Percentiles rank a stretch among this genome's conserved stretches.
phyloP scores from a whole-genome alignment of 805 yeast species.

The Kuraishia borneana region DNA sequence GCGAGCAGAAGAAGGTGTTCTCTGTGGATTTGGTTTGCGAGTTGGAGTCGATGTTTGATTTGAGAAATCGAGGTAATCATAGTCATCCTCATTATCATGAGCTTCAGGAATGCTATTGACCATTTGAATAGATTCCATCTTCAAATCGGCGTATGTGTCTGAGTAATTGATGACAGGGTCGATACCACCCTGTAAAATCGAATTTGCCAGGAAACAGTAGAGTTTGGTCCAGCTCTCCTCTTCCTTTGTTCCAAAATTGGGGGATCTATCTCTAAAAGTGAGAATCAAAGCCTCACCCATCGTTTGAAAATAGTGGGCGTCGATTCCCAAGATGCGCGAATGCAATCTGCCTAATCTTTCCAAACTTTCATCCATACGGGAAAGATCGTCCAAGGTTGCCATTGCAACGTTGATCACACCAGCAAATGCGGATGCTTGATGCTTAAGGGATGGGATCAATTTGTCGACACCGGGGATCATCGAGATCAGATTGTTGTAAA shows the following conservation, averaged over 20 bases:
- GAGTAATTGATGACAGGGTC: conserved; percentile 30
- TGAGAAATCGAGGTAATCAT: neutral
- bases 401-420: conserved; percentile 66
- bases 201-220: conserved; percentile 58
- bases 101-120: neutral
- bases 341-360: conserved; percentile 63
- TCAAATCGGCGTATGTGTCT: neutral
- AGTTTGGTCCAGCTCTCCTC: conserved; percentile 65
- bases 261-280: conserved; percentile 57
- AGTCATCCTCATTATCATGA: neutral
- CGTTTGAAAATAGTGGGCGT: conserved; percentile 51
- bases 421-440: conserved; percentile 74
- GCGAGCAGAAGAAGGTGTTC: neutral
- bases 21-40: neutral
- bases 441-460: conserved; percentile 62
- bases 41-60: neutral
- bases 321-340: conserved; percentile 63
- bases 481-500: conserved; percentile 56
- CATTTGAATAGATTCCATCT: neutral
- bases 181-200: conserved; percentile 49
- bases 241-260: conserved; percentile 39
- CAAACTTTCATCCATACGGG: conserved; percentile 46
- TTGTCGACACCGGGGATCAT: conserved; percentile 52
- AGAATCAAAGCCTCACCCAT: conserved; percentile 66
- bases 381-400: conserved; percentile 47